Evolutionary conservation across 371 early-diverging fungal species (phyloP).

Genomic region (Neoconidiobolus thromboides): DNA sequence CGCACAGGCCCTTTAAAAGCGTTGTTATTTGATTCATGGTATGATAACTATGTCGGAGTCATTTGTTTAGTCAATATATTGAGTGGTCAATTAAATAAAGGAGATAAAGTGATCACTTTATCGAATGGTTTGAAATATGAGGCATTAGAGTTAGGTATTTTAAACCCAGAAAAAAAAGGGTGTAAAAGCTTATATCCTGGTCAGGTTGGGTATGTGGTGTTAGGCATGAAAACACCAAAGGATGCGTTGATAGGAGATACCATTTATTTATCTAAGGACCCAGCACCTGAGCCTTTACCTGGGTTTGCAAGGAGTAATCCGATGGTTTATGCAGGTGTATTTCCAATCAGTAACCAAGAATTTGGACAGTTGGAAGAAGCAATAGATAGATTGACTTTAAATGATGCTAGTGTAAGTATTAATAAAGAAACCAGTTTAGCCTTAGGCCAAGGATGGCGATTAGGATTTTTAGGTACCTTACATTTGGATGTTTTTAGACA

Average conservation of each 20-base stretch:
- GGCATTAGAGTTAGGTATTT: conserved; percentile 81
- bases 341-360: conserved; percentile 78
- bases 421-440: conserved; percentile 74
- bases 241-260: conserved; percentile 97
- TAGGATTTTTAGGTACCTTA: conserved; percentile 88
- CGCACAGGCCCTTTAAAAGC: conserved; percentile 49
- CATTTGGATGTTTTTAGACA: conserved; percentile 97
- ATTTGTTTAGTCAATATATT: conserved; percentile 77
- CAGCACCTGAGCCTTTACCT: conserved; percentile 50
- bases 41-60: conserved; percentile 87
- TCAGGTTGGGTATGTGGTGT: conserved; percentile 86
- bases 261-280: conserved; percentile 27
- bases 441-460: conserved; percentile 89
- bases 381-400: conserved; percentile 76
- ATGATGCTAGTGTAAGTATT: conserved; percentile 82
- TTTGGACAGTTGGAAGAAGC: conserved; percentile 75
- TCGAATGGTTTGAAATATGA: conserved; percentile 65
- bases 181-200: conserved; percentile 44
- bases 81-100: conserved; percentile 65
- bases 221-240: conserved; percentile 79
- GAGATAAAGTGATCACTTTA: conserved; percentile 63
- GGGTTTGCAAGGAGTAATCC: conserved; percentile 86
- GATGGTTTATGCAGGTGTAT: conserved; percentile 88
- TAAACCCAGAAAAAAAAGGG: conserved; percentile 75
- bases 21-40: conserved; percentile 91